Evolutionary conservation across 108 stramenopile genomes (phyloP).

Genomic region (Asterionellopsis glacialis): DNA sequence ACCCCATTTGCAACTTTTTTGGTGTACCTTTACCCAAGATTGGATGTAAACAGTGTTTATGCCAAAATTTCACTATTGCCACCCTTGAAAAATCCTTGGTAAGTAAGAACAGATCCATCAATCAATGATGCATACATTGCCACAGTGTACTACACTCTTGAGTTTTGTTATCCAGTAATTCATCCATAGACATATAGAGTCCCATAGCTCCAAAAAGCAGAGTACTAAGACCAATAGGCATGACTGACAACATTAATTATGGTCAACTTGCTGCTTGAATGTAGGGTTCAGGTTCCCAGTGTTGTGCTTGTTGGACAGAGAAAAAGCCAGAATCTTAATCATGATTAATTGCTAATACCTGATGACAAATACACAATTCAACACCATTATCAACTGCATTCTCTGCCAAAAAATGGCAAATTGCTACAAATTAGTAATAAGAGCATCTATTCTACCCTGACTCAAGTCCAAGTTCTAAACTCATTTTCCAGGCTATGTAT

Average conservation of each 20-base stretch:
- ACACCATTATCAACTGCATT: slow-evolving; percentile 87
- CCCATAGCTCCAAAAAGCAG: slow-evolving; percentile 19
- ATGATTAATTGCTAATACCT: slow-evolving; percentile 47
- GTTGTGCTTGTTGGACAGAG: slow-evolving; percentile 29
- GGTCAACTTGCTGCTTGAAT: slow-evolving; percentile 18
- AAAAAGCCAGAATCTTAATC: slow-evolving; percentile 15
- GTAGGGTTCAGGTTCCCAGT: slow-evolving; percentile 71
- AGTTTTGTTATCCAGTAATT: slow-evolving; percentile 11
- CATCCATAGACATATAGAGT: slow-evolving; percentile 25
- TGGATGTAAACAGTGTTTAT: slow-evolving; percentile 71
- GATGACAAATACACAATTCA: slow-evolving; percentile 65
- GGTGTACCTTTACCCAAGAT: slow-evolving; percentile 50
- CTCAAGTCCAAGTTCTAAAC: too few species aligned
- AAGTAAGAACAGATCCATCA: slow-evolving; percentile 1
- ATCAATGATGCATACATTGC: slow-evolving; percentile 21
- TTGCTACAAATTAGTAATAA: too few species aligned
- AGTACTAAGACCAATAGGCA: not conserved
- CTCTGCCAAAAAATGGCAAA: slow-evolving; percentile 72
- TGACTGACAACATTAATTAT: not conserved
- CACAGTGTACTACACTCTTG: slow-evolving; percentile 14
- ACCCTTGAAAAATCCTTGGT: not conserved
- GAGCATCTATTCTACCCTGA: too few species aligned
- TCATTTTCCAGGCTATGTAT: too few species aligned
- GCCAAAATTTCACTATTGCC: slow-evolving; percentile 16
- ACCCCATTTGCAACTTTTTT: too few species aligned